A percentile compares a stretch with the other conserved stretches of the same genome.
These are phyloP conservation scores for Clonostachys byssicola DNA, from an alignment of 2,329 filamentous ascomycete genomes.

Conservation along the genomic window DNA sequence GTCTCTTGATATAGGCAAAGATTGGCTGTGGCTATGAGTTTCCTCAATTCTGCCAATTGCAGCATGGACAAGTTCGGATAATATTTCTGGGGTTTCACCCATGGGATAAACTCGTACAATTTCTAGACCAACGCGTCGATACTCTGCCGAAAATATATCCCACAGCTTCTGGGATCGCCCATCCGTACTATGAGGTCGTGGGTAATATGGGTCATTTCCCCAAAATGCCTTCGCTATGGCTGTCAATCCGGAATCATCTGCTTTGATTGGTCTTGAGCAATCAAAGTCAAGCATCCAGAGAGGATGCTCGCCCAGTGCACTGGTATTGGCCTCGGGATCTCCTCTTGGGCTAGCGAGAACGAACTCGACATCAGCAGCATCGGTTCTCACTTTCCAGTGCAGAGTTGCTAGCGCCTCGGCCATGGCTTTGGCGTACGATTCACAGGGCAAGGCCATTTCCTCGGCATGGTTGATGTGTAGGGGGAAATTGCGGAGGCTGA, in stretches of 20 bases:
- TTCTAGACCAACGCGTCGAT: background rate
- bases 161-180: constrained; percentile 11
- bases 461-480: constrained; percentile 46
- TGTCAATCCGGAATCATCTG: constrained; percentile 31
- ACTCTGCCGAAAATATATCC: constrained; percentile 10
- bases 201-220: constrained; percentile 48
- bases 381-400: constrained; percentile 40
- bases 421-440: constrained; percentile 36
- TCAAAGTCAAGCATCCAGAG: constrained; percentile 47
- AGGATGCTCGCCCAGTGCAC: constrained; percentile 20
- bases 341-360: constrained; percentile 30
- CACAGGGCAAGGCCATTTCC: constrained; percentile 23
- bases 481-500: constrained; percentile 42
- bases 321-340: background rate
- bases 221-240: constrained; percentile 37
- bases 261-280: constrained; percentile 21
- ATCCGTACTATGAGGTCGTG: constrained; percentile 21
- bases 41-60: too few relatives aligned
- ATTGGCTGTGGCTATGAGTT: too few relatives aligned
- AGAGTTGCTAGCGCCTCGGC: constrained; percentile 44
- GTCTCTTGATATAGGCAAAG: too few relatives aligned
- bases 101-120: background rate
- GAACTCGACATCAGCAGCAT: constrained; percentile 52
- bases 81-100: too few relatives aligned
- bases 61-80: too few relatives aligned